Percentiles rank a stretch among this genome's conserved stretches.
Evolutionary conservation across 768 basidiomycete species (phyloP).

Genomic region (Crassisporium funariophilum): DNA sequence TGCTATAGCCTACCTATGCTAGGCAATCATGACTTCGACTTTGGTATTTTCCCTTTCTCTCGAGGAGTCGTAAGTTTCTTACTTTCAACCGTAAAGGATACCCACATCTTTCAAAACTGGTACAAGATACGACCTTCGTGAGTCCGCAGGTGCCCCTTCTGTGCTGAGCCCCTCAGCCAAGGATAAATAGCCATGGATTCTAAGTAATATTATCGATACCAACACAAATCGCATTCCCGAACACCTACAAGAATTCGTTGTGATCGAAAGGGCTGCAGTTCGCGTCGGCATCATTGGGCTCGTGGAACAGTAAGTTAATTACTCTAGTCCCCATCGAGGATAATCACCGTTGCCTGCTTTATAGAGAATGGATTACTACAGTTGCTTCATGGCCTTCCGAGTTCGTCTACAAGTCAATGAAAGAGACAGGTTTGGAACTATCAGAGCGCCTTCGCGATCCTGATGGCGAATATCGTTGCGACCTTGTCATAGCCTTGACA

Average conservation of each 20-base stretch:
- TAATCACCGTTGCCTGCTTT: background rate
- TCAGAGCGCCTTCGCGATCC: constrained; percentile 76
- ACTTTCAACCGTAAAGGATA: no score
- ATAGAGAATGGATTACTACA: constrained; percentile 87
- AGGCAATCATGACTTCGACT: constrained; percentile 96
- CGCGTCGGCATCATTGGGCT: constrained; percentile 84
- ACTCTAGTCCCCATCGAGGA: background rate
- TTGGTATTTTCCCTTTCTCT: no score
- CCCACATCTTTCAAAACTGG: constrained; percentile 53
- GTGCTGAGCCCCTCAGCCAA: no score
- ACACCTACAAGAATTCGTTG: constrained; percentile 57
- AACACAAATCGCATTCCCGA: constrained; percentile 65
- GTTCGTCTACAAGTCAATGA: constrained; percentile 80
- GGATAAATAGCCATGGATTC: constrained; percentile 74
- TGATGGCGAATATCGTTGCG: constrained; percentile 66
- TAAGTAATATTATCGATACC: constrained; percentile 84
- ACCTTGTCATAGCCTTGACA: constrained; percentile 84
- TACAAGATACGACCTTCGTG: constrained; percentile 76
- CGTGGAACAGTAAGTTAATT: constrained; percentile 67
- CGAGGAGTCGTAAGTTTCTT: no score
- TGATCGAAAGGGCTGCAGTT: constrained; percentile 71
- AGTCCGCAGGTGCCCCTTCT: constrained; percentile 29
- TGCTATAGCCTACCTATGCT: constrained; percentile 5
- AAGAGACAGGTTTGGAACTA: constrained; percentile 66
- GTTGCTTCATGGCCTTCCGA: constrained; percentile 83